A percentile compares a stretch with the other conserved stretches of the same genome.
Conservation (phyloP, 495 filamentous ascomycete species). For the Aspergillus cavernicola region DNA sequence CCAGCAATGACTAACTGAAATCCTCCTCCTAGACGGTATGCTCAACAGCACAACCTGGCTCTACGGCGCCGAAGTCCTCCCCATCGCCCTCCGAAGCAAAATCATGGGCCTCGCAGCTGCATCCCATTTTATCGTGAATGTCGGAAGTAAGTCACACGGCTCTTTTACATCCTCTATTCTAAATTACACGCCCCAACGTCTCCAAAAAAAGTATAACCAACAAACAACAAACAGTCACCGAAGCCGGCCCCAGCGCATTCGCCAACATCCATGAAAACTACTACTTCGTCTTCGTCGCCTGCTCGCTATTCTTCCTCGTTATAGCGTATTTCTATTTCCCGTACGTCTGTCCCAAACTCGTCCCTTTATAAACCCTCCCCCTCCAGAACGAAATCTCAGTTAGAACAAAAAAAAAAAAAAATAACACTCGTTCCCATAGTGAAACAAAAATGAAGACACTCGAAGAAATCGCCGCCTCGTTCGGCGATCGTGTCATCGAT, state of each 20-base stretch:
- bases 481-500: constrained; percentile 51
- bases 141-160: constrained; percentile 33
- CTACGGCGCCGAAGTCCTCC: constrained; percentile 57
- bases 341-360: constrained; percentile 22
- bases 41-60: constrained; percentile 60
- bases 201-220: no score
- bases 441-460: constrained; percentile 56
- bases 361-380: background rate
- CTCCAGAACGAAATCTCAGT: background rate
- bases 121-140: constrained; percentile 57
- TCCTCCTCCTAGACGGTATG: constrained; percentile 42
- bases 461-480: constrained; percentile 56
- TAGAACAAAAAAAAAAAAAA: background rate
- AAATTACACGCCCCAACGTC: no score
- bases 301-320: constrained; percentile 46
- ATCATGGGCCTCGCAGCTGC: constrained; percentile 57
- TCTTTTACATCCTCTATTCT: background rate
- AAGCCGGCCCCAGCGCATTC: constrained; percentile 56
- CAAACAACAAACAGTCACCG: constrained; percentile 39
- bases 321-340: constrained; percentile 55
- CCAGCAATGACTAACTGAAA: background rate
- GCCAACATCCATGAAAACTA: constrained; percentile 57
- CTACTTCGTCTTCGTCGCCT: constrained; percentile 57
- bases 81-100: constrained; percentile 53
- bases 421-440: constrained; percentile 12